Evolutionary conservation across 1,284 basidiomycete species (phyloP).

Genomic region (Tilletia caries): DNA sequence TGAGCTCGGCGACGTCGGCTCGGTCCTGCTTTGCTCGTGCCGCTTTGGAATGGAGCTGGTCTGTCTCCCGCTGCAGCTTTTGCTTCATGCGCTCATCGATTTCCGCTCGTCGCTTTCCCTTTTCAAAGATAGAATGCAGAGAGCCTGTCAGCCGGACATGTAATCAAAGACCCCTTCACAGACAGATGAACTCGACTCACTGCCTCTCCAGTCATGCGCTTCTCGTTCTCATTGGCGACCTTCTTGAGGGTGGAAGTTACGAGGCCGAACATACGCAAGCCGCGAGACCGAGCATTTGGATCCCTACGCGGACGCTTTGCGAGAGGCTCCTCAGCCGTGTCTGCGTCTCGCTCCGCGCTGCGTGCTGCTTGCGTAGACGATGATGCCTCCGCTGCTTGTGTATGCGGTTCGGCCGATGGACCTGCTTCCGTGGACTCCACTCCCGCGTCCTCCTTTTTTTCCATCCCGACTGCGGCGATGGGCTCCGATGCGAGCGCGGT

Average conservation of each 20-base stretch:
- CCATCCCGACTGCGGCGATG: background rate
- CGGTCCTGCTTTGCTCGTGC: conserved; percentile 12
- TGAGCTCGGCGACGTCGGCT: conserved; percentile 18
- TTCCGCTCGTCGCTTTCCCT: conserved; percentile 2
- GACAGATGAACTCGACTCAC: background rate
- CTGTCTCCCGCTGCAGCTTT: conserved; percentile 4
- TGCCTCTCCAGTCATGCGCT: conserved; percentile 7
- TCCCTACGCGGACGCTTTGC: conserved; percentile 4
- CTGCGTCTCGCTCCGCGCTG: too few relatives aligned
- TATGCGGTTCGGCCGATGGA: too few relatives aligned
- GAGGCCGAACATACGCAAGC: conserved; percentile 3
- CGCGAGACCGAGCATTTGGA: background rate
- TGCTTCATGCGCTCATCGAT: conserved; percentile 7
- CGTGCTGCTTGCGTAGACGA: too few relatives aligned
- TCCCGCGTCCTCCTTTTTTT: too few relatives aligned
- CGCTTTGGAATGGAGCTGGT: background rate
- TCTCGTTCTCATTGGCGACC: conserved; percentile 12
- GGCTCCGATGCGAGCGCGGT: background rate
- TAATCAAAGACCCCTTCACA: background rate
- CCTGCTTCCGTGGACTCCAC: too few relatives aligned
- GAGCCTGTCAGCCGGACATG: background rate
- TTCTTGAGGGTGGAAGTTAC: conserved; percentile 12
- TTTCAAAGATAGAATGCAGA: too few relatives aligned
- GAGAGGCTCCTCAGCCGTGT: background rate
- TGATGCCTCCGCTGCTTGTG: too few relatives aligned